Evolutionary conservation across 805 yeast genomes (phyloP).

Genomic region (Yamadazyma paraphyllophila): DNA sequence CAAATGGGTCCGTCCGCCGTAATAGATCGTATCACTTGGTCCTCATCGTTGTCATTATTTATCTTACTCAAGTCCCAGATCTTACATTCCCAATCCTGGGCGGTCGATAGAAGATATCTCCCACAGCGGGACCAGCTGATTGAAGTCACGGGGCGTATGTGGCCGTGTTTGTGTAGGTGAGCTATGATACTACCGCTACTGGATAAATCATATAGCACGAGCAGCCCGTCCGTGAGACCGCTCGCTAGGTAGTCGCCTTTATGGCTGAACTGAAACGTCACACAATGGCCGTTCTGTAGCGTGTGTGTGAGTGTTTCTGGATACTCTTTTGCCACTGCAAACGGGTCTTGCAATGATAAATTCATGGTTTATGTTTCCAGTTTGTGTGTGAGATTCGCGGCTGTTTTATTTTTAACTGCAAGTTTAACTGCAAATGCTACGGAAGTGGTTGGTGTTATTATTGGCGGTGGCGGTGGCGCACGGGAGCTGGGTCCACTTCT

Average conservation of each 20-base stretch:
- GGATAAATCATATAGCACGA: conserved; percentile 71
- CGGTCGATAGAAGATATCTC: conserved; percentile 61
- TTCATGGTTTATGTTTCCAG: conserved; percentile 50
- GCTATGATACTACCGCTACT: conserved; percentile 57
- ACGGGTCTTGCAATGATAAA: conserved; percentile 81
- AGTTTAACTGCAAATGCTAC: conserved; percentile 1
- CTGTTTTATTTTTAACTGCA: neutral
- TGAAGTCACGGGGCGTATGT: conserved; percentile 70
- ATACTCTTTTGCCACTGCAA: conserved; percentile 84
- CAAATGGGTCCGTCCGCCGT: conserved; percentile 72
- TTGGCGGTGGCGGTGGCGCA: neutral
- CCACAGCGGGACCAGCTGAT: conserved; percentile 75
- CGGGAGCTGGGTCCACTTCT: conserved; percentile 40
- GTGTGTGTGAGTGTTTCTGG: conserved; percentile 82
- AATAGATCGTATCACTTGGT: conserved; percentile 40
- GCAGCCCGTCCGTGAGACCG: conserved; percentile 72
- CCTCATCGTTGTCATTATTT: conserved; percentile 18
- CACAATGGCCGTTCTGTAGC: conserved; percentile 61
- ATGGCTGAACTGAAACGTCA: conserved; percentile 63
- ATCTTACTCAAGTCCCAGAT: conserved; percentile 68
- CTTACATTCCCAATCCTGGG: conserved; percentile 79
- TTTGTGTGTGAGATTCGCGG: neutral
- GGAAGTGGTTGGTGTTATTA: conserved; percentile 1
- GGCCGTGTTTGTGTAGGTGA: conserved; percentile 51
- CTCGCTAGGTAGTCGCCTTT: conserved; percentile 86